phyloP scores from a whole-genome alignment of 2,329 filamentous ascomycete species.

The Aureobasidium sp. region DNA sequence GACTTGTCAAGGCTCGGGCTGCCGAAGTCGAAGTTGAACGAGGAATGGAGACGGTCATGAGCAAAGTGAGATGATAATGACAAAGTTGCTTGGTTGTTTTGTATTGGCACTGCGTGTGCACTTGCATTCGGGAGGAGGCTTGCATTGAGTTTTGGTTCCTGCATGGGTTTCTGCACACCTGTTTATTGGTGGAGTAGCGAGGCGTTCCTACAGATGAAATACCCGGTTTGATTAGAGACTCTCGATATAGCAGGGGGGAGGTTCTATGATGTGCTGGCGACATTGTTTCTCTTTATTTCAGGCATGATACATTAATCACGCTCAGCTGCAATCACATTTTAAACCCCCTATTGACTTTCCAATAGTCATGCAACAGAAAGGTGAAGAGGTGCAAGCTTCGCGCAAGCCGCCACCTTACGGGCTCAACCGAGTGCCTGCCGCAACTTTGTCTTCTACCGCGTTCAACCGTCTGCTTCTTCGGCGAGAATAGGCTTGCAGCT shows the following conservation, averaged over 20 bases:
- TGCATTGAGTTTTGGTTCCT: conserved; percentile 12
- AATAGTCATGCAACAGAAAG: neutral
- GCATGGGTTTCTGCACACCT: conserved; percentile 9
- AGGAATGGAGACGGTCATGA: conserved; percentile 88
- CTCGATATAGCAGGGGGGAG: neutral
- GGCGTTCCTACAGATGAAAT: conserved; percentile 7
- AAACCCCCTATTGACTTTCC: neutral
- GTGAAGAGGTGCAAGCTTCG: neutral
- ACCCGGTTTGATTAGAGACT: conserved; percentile 12
- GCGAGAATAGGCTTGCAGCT: conserved; percentile 6
- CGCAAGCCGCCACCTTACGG: neutral
- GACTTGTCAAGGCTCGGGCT: conserved; percentile 79
- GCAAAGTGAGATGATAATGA: conserved; percentile 64
- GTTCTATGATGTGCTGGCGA: neutral
- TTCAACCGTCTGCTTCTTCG: neutral
- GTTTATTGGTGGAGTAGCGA: conserved; percentile 1
- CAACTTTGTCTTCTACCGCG: conserved; percentile 5
- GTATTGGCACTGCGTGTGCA: neutral
- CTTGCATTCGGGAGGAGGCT: neutral
- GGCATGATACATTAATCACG: conserved; percentile 5
- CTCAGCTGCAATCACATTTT: conserved; percentile 1
- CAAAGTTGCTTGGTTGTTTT: neutral
- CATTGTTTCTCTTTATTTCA: conserved; percentile 1
- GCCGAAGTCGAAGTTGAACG: conserved; percentile 75
- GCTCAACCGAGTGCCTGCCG: conserved; percentile 11